Conservation (phyloP, 345 rosid species). For the Raphanus sativus region DNA sequence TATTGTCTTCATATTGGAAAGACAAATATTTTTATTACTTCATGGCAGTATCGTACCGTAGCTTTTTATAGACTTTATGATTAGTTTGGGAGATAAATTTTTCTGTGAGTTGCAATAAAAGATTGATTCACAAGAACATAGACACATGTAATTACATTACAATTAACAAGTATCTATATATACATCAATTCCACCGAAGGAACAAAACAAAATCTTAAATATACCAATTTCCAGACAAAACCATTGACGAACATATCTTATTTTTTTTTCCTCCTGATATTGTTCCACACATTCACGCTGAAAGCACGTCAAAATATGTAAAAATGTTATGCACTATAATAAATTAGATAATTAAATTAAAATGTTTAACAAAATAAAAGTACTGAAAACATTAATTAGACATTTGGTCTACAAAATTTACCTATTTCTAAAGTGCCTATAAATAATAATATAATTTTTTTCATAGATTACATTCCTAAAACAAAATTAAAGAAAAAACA, state of each 20-base stretch:
- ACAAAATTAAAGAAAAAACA: no score
- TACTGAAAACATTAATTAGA: no score
- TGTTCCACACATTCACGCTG: background rate
- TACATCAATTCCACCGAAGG: slow-evolving; percentile 20
- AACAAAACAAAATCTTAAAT: slow-evolving; percentile 12
- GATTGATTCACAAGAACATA: background rate
- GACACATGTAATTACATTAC: background rate
- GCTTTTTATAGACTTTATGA: no score
- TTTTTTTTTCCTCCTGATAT: background rate
- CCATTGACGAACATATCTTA: background rate
- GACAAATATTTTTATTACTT: slow-evolving; percentile 15
- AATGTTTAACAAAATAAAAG: no score
- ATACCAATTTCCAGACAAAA: background rate
- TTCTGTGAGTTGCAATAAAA: background rate
- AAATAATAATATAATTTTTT: no score
- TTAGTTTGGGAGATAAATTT: no score
- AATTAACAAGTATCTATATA: slow-evolving; percentile 4
- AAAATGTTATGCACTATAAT: background rate
- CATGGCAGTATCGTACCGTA: slow-evolving; percentile 1
- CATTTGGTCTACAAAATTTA: no score
- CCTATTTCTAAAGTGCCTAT: no score
- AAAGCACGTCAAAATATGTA: background rate
- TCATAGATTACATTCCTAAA: no score
- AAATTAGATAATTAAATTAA: no score
- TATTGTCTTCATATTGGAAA: slow-evolving; percentile 21